Evolutionary conservation across 306 rosid species (phyloP).

Genomic region (Acmispon strigosus): DNA sequence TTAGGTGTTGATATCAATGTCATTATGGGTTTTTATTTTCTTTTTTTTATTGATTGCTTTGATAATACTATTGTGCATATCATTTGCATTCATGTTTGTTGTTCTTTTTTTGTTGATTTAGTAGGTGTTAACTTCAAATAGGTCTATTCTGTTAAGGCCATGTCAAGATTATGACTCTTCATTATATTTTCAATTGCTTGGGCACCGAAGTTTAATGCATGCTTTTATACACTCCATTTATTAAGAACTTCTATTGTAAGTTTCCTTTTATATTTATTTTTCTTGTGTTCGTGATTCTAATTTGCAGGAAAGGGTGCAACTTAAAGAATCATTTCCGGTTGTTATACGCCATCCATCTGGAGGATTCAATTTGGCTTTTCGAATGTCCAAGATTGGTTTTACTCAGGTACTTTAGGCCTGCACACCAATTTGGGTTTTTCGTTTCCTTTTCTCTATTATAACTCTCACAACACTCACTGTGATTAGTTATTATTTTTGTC

Average conservation of each 20-base stretch:
- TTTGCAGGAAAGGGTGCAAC: constrained; percentile 63
- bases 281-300: constrained; percentile 14
- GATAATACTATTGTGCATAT: background rate
- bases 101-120: background rate
- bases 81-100: background rate
- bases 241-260: background rate
- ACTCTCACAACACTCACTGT: background rate
- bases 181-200: background rate
- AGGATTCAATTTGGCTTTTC: constrained; percentile 68
- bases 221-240: background rate
- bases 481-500: background rate
- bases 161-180: constrained; percentile 3
- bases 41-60: background rate
- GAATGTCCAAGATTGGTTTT: constrained; percentile 59
- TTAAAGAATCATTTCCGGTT: constrained; percentile 65
- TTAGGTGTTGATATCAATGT: constrained; percentile 5
- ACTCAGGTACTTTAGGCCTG: constrained; percentile 44
- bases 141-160: background rate
- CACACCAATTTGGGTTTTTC: background rate
- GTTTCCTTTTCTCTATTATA: background rate
- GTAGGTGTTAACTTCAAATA: background rate
- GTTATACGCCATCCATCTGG: constrained; percentile 52
- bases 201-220: background rate
- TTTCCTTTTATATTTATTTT: constrained; percentile 1
- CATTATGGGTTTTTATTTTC: background rate